Evolutionary conservation across 306 rosid genomes (phyloP), one percentile per base, ranked within the genome.

Genomic region (Acacia crassicarpa): DNA sequence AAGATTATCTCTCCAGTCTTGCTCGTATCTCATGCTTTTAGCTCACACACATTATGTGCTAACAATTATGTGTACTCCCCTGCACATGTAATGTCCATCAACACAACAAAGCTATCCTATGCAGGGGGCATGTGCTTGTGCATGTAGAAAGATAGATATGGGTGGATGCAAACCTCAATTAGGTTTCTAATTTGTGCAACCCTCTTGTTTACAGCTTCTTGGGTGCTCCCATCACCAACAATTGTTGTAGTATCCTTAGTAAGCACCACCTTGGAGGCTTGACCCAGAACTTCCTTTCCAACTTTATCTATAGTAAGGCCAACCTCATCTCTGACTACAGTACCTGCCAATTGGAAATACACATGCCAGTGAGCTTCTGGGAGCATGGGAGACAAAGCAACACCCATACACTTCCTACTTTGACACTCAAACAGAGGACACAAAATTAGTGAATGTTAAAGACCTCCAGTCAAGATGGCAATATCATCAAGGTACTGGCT

Each of bases 401-500:
- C 33, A 43, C 6, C 15, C 17, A 30, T 35, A 11, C 22, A 59
- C 43, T 72, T 38, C 63, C 35, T 53, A 66, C 54, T 51, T 75
- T 33, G 22, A 67, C 51, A 56, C 32, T 13, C 13, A 5, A 51
- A 76, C 48, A 41, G 30, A 41, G 41, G 58, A 15, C 43, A 38
- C n/a, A 4, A 53, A 77, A 67, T 7, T 33, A 32, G 19, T 23
- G 73, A 74, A 81, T 33, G 62, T 59, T 17, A 46, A 62, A 48
- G 38, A 95, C 98, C 99, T 91, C 97, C 98, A 11, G 99, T 96
- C 59, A 96, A 85, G 74, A 96, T 89, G 67, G 99, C 99, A 79
- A 96, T 92, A 82, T 96, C 99, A 78, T 96, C 99, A 46, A 96
- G 97, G 87, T 96, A 96, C 85, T 96, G 99, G 98, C 97, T 93